Conservation (phyloP, 2,329 filamentous ascomycete species). For the Ilyonectria mors-panacis region DNA sequence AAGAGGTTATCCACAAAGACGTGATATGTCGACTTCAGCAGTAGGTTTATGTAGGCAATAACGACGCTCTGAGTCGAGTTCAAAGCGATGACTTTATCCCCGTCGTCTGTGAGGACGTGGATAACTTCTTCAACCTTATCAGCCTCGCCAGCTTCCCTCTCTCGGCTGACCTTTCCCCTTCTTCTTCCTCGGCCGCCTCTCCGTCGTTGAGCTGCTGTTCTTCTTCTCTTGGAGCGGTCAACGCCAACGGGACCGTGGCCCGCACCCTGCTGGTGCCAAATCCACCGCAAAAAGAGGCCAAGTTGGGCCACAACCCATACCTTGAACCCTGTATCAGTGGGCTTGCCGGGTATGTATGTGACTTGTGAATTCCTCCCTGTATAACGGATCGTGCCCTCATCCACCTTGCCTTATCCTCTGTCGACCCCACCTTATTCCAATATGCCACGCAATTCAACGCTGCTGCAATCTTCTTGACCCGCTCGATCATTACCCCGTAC, state of each 20-base stretch:
- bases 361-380: constrained; percentile 2
- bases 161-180: neutral
- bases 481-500: no score
- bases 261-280: no score
- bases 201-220: neutral
- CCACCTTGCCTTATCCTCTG: no score
- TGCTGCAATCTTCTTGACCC: no score
- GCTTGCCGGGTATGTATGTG: neutral
- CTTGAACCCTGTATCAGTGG: neutral
- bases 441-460: no score
- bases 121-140: neutral
- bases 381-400: constrained; percentile 4
- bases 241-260: neutral
- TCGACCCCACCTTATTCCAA: no score
- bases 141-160: neutral
- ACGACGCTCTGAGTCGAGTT: constrained; percentile 1
- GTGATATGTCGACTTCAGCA: neutral
- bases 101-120: constrained; percentile 1
- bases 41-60: constrained; percentile 1
- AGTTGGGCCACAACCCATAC: neutral
- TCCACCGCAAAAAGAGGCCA: neutral
- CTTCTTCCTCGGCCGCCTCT: neutral
- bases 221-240: neutral
- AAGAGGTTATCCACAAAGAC: no score
- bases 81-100: constrained; percentile 1